A percentile compares a stretch with the other conserved stretches of the same genome.
Conservation (phyloP, 371 early-diverging fungal species). For the Conidiobolus incongruus region DNA sequence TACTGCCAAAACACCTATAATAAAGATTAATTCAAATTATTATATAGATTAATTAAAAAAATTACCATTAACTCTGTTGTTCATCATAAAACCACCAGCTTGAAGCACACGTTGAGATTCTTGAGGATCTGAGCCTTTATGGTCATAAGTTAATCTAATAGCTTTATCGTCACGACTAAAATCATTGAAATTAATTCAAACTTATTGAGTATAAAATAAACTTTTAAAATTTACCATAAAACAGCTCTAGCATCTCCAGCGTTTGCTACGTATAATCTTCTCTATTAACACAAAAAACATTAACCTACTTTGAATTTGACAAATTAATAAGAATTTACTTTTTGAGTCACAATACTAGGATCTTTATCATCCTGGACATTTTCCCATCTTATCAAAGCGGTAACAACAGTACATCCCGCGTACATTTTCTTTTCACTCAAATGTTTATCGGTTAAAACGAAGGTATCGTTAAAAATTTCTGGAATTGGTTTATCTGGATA, state of each 20-base stretch:
- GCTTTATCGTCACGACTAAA: slow-evolving; percentile 72
- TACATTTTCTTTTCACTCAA: slow-evolving; percentile 42
- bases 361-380: slow-evolving; percentile 8
- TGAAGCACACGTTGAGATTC: slow-evolving; percentile 78
- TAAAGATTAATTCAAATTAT: background rate
- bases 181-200: too few relatives aligned
- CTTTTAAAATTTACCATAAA: slow-evolving; percentile 28
- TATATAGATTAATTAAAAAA: background rate
- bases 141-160: slow-evolving; percentile 83
- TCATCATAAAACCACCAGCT: slow-evolving; percentile 88
- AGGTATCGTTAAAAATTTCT: slow-evolving; percentile 63
- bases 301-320: too few relatives aligned
- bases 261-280: slow-evolving; percentile 81
- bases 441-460: slow-evolving; percentile 57
- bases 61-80: slow-evolving; percentile 90
- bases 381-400: slow-evolving; percentile 44
- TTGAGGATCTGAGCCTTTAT: slow-evolving; percentile 79
- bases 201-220: too few relatives aligned
- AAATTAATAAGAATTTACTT: background rate
- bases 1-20: slow-evolving; percentile 75
- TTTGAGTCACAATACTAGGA: background rate
- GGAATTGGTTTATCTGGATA: slow-evolving; percentile 30
- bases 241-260: slow-evolving; percentile 93
- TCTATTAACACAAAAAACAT: slow-evolving; percentile 20
- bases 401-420: slow-evolving; percentile 86